These are phyloP conservation scores for Corymbia maculata DNA, from an alignment of 345 rosid species.

Conservation along the genomic window DNA sequence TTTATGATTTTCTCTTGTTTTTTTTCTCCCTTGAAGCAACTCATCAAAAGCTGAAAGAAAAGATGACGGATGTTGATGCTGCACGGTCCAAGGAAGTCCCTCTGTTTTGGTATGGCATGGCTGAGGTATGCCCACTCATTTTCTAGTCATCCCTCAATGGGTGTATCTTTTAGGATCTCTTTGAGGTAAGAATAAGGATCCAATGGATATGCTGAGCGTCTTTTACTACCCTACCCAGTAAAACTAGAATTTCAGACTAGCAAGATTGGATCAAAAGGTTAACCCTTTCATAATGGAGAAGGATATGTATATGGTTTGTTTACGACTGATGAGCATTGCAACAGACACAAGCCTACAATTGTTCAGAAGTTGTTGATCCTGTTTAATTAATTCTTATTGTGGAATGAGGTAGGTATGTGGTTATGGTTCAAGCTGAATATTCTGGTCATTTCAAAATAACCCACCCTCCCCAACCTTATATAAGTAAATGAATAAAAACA, in stretches of 20 bases:
- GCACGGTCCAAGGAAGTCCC: conserved; percentile 61
- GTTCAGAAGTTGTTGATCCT: background rate
- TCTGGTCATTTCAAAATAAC: background rate
- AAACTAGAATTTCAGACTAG: background rate
- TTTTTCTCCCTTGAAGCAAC: conserved; percentile 25
- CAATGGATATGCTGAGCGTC: background rate
- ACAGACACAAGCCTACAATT: background rate
- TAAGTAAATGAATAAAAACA: background rate
- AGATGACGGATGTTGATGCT: conserved; percentile 57
- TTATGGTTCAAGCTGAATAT: background rate
- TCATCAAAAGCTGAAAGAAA: conserved; percentile 52
- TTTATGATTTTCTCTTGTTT: background rate
- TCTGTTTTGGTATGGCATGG: conserved; percentile 81
- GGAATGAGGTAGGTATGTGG: background rate
- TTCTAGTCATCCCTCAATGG: background rate
- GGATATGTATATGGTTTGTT: background rate
- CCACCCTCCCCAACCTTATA: background rate
- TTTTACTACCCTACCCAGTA: background rate
- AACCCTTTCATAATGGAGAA: background rate
- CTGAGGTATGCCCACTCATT: conserved; percentile 39
- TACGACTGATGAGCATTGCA: background rate
- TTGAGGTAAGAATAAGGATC: background rate
- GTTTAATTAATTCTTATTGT: background rate
- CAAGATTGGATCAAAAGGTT: background rate
- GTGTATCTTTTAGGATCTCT: background rate